phyloP scores from a whole-genome alignment of 148 eudicot species.

The Hydrangea macrophylla region DNA sequence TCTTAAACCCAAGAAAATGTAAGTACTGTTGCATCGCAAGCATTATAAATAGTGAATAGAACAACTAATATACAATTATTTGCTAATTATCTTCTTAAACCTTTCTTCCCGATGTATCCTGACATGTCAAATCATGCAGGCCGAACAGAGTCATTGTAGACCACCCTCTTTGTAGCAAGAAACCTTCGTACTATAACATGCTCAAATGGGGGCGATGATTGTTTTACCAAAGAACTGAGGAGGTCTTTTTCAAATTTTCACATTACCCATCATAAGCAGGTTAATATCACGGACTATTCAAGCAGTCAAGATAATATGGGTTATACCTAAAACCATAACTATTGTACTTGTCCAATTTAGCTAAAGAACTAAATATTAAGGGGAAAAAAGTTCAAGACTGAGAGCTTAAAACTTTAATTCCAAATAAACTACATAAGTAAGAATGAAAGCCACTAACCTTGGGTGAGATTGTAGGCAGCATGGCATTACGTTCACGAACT shows the following conservation, averaged over 20 bases:
- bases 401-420: too few species aligned
- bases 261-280: neutral
- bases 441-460: conserved; percentile 50
- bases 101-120: neutral
- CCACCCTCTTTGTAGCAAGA: neutral
- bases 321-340: neutral
- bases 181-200: neutral
- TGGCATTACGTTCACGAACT: conserved; percentile 91
- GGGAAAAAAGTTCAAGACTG: too few species aligned
- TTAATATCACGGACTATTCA: neutral
- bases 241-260: too few species aligned
- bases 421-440: too few species aligned
- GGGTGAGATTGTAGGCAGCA: conserved; percentile 91
- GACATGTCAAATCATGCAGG: neutral
- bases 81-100: too few species aligned
- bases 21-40: too few species aligned
- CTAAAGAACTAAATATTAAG: neutral
- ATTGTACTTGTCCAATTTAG: neutral
- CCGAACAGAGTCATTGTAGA: neutral
- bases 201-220: too few species aligned
- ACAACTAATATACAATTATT: too few species aligned
- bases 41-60: neutral
- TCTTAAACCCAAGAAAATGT: too few species aligned
- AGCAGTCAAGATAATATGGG: neutral
- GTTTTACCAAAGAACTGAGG: too few species aligned